phyloP scores from a whole-genome alignment of 805 yeast species.

The Lachancea thermotolerans region DNA sequence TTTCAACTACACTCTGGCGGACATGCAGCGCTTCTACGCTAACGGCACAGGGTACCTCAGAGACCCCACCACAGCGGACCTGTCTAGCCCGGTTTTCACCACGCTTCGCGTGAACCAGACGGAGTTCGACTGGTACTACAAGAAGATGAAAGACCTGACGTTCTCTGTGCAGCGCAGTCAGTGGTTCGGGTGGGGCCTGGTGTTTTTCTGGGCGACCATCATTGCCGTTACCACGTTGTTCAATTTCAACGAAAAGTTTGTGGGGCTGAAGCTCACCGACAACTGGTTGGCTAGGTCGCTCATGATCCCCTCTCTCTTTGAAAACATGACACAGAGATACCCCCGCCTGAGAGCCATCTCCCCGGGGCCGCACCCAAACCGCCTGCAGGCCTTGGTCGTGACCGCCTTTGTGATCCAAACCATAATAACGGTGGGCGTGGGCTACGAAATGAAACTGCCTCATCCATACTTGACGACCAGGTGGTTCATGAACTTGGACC shows the following conservation, averaged over 20 bases:
- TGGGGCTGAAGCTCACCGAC: slow-evolving; percentile 22
- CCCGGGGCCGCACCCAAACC: slow-evolving; percentile 30
- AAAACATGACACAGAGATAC: slow-evolving; percentile 19
- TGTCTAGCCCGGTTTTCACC: slow-evolving; percentile 19
- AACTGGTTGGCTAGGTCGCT: slow-evolving; percentile 22
- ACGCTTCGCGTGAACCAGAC: slow-evolving; percentile 32
- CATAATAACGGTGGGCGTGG: slow-evolving; percentile 31
- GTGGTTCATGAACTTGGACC: slow-evolving; percentile 31
- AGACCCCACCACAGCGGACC: slow-evolving; percentile 26
- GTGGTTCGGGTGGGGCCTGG: slow-evolving; percentile 41
- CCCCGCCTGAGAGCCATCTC: slow-evolving; percentile 11
- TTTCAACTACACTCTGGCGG: slow-evolving; percentile 31
- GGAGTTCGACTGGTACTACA: slow-evolving; percentile 30
- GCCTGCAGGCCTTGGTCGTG: slow-evolving; percentile 29
- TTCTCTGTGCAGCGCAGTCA: slow-evolving; percentile 35
- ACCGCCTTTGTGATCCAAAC: slow-evolving; percentile 27
- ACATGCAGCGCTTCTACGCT: slow-evolving; percentile 29
- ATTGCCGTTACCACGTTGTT: slow-evolving; percentile 28
- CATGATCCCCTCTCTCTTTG: slow-evolving; percentile 26
- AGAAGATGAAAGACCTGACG: slow-evolving; percentile 34
- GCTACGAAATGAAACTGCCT: slow-evolving; percentile 32
- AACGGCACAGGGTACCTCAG: slow-evolving; percentile 33
- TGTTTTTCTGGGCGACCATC: slow-evolving; percentile 37
- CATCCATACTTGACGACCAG: slow-evolving; percentile 32
- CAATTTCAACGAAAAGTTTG: slow-evolving; percentile 23